Conservation (phyloP, 23 red algal species). For the Gracilaria vermiculophylla region DNA sequence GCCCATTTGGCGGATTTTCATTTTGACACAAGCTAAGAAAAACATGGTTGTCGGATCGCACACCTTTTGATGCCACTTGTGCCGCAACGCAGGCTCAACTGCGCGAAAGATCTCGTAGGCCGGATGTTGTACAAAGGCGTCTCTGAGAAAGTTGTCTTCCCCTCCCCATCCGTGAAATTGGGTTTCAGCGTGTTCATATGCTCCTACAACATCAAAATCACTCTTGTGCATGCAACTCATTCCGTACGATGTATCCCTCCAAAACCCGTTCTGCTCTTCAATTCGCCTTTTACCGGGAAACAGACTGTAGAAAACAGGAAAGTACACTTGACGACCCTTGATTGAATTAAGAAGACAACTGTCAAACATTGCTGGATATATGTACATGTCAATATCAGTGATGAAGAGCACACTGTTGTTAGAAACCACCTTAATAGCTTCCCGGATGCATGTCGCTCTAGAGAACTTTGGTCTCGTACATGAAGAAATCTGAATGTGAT, state of each 20-base stretch:
- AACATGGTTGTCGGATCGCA: slow-evolving; percentile 16
- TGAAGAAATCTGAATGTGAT: background rate
- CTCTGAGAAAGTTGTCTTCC: slow-evolving; percentile 48
- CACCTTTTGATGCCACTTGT: slow-evolving; percentile 65
- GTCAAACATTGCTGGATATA: slow-evolving; percentile 44
- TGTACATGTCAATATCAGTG: slow-evolving; percentile 60
- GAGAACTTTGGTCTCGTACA: slow-evolving; percentile 35
- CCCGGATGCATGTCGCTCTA: slow-evolving; percentile 42
- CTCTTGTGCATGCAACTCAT: slow-evolving; percentile 67
- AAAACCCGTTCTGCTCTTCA: slow-evolving; percentile 26
- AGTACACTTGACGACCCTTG: slow-evolving; percentile 68
- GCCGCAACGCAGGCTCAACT: slow-evolving; percentile 58
- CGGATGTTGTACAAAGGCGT: slow-evolving; percentile 9
- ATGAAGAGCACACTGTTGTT: slow-evolving; percentile 38
- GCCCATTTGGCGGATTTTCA: slow-evolving; percentile 33
- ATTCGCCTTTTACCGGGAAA: slow-evolving; percentile 38
- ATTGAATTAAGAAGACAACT: slow-evolving; percentile 64
- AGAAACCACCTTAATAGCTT: slow-evolving; percentile 31
- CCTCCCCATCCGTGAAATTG: slow-evolving; percentile 50
- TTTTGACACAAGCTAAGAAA: slow-evolving; percentile 35
- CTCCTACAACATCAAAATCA: slow-evolving; percentile 62
- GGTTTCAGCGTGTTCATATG: slow-evolving; percentile 25
- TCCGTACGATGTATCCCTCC: slow-evolving; percentile 44
- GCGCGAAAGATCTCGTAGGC: slow-evolving; percentile 64
- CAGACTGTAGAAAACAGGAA: slow-evolving; percentile 71